These are phyloP conservation scores for Sanguinoderma infundibulare DNA, from an alignment of 1,284 basidiomycete genomes.

Conservation along the genomic window DNA sequence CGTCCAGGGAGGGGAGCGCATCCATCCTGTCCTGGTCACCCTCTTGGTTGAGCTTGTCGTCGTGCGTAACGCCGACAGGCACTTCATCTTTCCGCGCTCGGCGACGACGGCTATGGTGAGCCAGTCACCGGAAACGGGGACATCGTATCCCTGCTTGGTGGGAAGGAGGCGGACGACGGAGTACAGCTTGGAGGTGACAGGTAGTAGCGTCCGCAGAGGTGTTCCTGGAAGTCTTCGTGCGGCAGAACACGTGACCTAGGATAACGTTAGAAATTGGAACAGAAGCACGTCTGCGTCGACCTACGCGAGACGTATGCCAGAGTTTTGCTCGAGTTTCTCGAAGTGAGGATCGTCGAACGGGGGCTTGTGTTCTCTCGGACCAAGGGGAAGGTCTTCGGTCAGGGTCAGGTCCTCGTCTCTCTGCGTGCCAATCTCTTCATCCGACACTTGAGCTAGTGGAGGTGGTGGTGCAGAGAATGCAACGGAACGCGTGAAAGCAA, in stretches of 20 bases:
- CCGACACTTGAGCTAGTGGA: neutral
- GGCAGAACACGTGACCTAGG: constrained; percentile 73
- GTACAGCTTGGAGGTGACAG: constrained; percentile 90
- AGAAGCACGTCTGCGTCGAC: constrained; percentile 42
- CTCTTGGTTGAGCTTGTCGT: constrained; percentile 44
- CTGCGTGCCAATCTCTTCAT: constrained; percentile 9
- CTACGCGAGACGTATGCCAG: constrained; percentile 83
- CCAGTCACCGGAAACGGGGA: constrained; percentile 93
- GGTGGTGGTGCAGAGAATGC: constrained; percentile 50
- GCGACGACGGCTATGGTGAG: constrained; percentile 89
- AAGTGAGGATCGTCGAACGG: constrained; percentile 75
- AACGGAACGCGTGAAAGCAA: constrained; percentile 40
- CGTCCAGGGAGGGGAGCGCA: constrained; percentile 26
- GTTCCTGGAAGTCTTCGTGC: constrained; percentile 80
- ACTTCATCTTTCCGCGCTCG: constrained; percentile 77
- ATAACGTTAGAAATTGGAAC: neutral
- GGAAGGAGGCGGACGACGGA: constrained; percentile 79
- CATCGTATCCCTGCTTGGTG: constrained; percentile 84
- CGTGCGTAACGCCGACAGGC: constrained; percentile 57
- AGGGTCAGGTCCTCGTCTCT: constrained; percentile 74
- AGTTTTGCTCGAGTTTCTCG: constrained; percentile 83
- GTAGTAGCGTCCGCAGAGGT: constrained; percentile 85
- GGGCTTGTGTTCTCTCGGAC: constrained; percentile 74
- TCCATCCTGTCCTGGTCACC: constrained; percentile 37
- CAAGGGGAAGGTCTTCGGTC: constrained; percentile 74